phyloP scores from a whole-genome alignment of 2,329 filamentous ascomycete genomes.

The Pseudohalonectria lignicola region DNA sequence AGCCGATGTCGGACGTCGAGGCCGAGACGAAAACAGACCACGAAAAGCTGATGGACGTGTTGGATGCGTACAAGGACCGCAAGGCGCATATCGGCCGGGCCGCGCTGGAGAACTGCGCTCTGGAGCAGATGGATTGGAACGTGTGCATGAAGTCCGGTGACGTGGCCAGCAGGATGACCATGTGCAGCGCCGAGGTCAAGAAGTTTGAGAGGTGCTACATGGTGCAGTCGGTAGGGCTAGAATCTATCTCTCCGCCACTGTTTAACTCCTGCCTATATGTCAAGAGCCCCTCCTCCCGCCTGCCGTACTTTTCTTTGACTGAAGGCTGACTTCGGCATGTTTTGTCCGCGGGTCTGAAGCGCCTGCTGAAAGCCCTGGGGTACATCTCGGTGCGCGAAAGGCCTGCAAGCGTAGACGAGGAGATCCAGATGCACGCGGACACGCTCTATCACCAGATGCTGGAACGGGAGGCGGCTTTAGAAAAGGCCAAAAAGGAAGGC shows the following conservation, averaged over 20 bases:
- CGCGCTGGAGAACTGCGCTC: conserved; percentile 85
- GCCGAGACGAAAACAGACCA: conserved; percentile 60
- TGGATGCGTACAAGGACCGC: conserved; percentile 76
- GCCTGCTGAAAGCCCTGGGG: conserved; percentile 82
- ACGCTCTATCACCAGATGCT: conserved; percentile 80
- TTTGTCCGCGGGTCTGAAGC: too few relatives aligned
- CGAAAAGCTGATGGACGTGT: conserved; percentile 68
- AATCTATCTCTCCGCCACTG: conserved; percentile 11
- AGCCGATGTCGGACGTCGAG: conserved; percentile 59
- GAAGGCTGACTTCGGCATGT: too few relatives aligned
- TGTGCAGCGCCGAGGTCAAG: conserved; percentile 71
- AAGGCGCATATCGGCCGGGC: conserved; percentile 67
- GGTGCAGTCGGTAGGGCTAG: conserved; percentile 61
- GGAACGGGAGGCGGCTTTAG: conserved; percentile 65
- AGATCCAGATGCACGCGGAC: conserved; percentile 94
- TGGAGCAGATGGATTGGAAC: conserved; percentile 74
- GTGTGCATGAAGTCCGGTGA: conserved; percentile 70
- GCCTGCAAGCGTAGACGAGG: conserved; percentile 61
- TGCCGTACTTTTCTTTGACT: background rate
- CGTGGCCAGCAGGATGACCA: conserved; percentile 56
- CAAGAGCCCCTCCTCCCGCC: background rate
- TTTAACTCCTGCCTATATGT: conserved; percentile 1
- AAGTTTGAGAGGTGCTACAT: conserved; percentile 79
- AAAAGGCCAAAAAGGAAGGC: conserved; percentile 54
- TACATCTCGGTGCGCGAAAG: conserved; percentile 63